Evolutionary conservation across 179 eudicot genomes (phyloP), one percentile per base, ranked within the genome.

Genomic region (Camellia oleifera): DNA sequence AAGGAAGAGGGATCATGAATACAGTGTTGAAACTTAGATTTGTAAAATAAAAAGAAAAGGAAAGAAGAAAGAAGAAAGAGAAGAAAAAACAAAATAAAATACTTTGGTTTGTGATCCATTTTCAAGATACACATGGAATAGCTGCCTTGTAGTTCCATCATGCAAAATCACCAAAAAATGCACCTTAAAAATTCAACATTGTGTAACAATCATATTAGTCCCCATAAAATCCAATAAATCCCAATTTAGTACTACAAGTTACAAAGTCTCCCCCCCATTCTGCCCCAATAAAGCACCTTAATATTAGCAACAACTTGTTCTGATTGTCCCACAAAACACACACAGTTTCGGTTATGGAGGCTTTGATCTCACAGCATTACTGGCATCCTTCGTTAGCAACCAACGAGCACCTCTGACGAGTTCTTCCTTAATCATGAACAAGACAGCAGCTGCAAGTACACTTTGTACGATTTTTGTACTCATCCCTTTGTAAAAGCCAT

Each of bases 361-460:
- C 78, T 83, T 92, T 26, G 81, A 84, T 81, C 82, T 80, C 14
- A 81, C 77, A 10, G 82, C 76, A 48, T 79, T 80, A 61, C 72
- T 68, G 17, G 90, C 79, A 76, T 88, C 84, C 82, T 84, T 92
- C 45, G 86, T 82, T 82, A 96, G 84, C 81, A 96, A 80, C 84
- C 85, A 81, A 3, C 94, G 89, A 66, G 85, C 85, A 10, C 91
- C 93, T 81, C 80, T 88, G 45, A 92, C 97, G 26, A 96, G 87
- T 84, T 96, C 99, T 88, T 96, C 99, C 91, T 96, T 96, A 11
- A 94, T 84, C 99, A 92, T 96, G 84, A 96, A 96, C 54, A 96
- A 78, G 83, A 96, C 86, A 7, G 99, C 99, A 69, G 99, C 98
- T 18, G 94, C 99, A 32, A 96, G 87, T 84, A 96, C 98, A 83